Base-by-base conservation (phyloP, 2,329 filamentous ascomycete genomes). In the Fusarium transvaalense region DNA sequence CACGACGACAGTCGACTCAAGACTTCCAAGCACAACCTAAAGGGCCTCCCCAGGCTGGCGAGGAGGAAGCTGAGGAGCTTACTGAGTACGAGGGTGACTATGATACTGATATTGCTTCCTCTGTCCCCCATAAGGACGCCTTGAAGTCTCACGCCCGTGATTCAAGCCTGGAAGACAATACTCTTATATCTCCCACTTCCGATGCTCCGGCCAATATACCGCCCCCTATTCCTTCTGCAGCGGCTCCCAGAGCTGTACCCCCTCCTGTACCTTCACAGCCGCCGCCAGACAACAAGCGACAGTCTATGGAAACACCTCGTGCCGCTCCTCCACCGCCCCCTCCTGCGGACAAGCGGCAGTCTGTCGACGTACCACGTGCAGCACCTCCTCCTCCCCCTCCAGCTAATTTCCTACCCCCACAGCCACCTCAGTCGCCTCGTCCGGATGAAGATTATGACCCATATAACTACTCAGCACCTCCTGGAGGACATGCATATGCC, bases 41-140 rank as follows among this genome's bases (percentile, higher is more conserved):
- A 56, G 75, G 84, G 64, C 79, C 79, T 13, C 71, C 75, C 12
- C 78, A 81, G 59, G 82, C 82, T 64, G 85, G 81, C 25, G 90
- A 91, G 32, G 89, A 89, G 32, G 90, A 91, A 15, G 90, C 89
- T 27, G 93, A 92, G 61, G 94, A 97, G 74, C 86, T 93, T 34
- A 97, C 93, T 0, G 95, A 97, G 76, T 98, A 98, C 75, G 96
- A 99, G 76, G 96, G 95, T 9, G 96, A 98, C 76, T 98, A 98
- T 77, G 96, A 98, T 73, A 98, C 96, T 9, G 96, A 98, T 77
- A 98, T 98, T 76, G 94, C 92, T 3, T 93, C 94, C n/a, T 91
- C 93, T 12, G 93, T 89, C n/a, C 93, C 92, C 57, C 93, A 97
- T 79, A 97, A 97, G 79, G 95, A 97, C 80, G 94, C 95, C 1